Base-by-base conservation (phyloP, 1,284 basidiomycete genomes). In the Xerocomus nothofagi region DNA sequence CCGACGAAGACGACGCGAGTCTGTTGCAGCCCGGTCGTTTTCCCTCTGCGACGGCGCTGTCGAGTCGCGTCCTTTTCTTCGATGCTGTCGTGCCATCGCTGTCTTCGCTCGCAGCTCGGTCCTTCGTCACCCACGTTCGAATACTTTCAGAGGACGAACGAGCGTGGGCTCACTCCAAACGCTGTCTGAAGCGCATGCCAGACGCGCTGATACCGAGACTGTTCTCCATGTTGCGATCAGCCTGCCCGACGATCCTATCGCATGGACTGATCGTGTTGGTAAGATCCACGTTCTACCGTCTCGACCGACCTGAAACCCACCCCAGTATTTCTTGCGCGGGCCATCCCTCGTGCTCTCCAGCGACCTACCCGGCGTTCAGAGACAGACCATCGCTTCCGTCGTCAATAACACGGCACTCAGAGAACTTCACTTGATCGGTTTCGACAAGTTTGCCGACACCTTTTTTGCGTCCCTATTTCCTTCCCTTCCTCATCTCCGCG, bases 271-370 rank as follows among this genome's bases (percentile, higher is more conserved):
- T 87, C 29, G 70, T 73, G 32, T 71, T 80, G 54, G 84, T 84
- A 59, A 50, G 76, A 55, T 47, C 5, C 24, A 23, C 40, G 2
- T 7, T 42, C n/a, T 12, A 21, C 32, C 4, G 15, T 34, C 31
- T 34, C 53, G 38, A 42, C 42, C n/a, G 29, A 31, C 10, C 39
- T 51, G 6, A 49, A 14, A 37, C 10, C 14, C 14, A 7, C n/a
- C 24, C 20, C 55, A 86, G 82, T 75, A 80, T 59, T 81, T 88
- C 56, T 56, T 86, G 31, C 76, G 80, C n/a, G 83, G 84, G 0
- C 58, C 66, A 14, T 69, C 74, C 2, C 63, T 86, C 31, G 58
- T 67, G 4, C 70, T 87, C n/a, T 72, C 74, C 14, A 71, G 69
- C 36, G 73, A 75, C 20, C 57, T 86, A 15, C 75, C 82, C 8